Conservation (phyloP, 2,329 filamentous ascomycete species). For the Fusarium ramigenum region DNA sequence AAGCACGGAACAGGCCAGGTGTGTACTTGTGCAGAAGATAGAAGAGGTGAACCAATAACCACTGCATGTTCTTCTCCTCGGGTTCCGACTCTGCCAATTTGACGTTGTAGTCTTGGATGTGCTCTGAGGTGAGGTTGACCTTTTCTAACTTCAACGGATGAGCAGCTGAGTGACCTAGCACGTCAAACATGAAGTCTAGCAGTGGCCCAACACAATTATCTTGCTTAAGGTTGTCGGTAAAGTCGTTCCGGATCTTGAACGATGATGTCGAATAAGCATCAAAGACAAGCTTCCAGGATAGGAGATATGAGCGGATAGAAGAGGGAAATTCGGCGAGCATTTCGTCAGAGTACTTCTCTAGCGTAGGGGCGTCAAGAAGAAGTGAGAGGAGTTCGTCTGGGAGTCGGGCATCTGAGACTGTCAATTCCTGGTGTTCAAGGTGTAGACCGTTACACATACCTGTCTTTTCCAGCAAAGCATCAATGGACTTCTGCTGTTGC, state of each 20-base stretch:
- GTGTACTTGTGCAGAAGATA: conserved; percentile 82
- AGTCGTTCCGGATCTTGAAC: conserved; percentile 83
- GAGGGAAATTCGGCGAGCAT: conserved; percentile 75
- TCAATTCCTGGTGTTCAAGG: neutral
- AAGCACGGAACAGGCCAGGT: conserved; percentile 80
- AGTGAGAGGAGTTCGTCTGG: conserved; percentile 88
- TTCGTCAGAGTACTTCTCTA: conserved; percentile 73
- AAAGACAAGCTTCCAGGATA: conserved; percentile 91
- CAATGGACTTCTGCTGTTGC: conserved; percentile 85
- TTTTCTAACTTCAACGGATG: conserved; percentile 79
- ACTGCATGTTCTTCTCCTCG: conserved; percentile 79
- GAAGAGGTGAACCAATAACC: conserved; percentile 86
- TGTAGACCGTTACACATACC: conserved; percentile 45
- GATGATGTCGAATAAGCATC: conserved; percentile 83
- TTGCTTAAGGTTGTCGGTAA: conserved; percentile 80
- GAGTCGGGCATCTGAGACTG: conserved; percentile 67
- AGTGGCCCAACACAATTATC: conserved; percentile 74
- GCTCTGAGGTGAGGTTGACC: conserved; percentile 64
- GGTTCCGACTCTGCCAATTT: conserved; percentile 64
- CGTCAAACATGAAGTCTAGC: conserved; percentile 82
- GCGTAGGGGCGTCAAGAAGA: conserved; percentile 78
- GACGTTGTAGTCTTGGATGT: conserved; percentile 66
- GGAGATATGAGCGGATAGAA: conserved; percentile 78
- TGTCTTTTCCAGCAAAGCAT: conserved; percentile 76
- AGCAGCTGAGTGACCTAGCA: conserved; percentile 80